Evolutionary conservation across 306 rosid species (phyloP), one percentile per base, ranked within the genome.

Genomic region (Medicago arabica): DNA sequence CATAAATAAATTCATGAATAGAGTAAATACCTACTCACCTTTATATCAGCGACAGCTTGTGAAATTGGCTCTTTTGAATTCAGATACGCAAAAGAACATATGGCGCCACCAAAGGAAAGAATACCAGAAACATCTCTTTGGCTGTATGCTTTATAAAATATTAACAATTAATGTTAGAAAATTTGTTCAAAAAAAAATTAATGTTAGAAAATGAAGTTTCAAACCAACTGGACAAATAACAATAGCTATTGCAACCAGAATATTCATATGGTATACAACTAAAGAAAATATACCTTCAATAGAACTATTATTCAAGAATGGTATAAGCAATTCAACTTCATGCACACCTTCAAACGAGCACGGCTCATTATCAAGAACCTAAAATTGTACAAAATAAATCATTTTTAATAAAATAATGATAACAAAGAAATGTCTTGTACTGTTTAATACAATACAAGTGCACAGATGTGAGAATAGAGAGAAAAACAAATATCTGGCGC

Each of bases 41-140:
- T 95, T 76, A 95, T 80, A 74, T 95, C 92, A 49, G 80, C 64
- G 77, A 92, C 66, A 39, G 93, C 98, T 83, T 88, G 91, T 77
- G 90, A 88, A 75, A 85, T 73, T 69, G 97, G 87, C 84, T 92
- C 98, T 82, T 87, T 90, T 9, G 88, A 75, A 82, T 87, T 89
- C 79, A 90, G 75, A 78, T 87, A 92, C 28, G 97, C 97, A 85
- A 87, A 90, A 68, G 97, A 95, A 85, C 97, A 90, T 54, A 95
- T 78, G 0, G 83, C 84, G 41, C 98, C 97, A 34, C 91, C 81
- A 28, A 90, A 84, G 66, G 81, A 82, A 79, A 92, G 82, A 81
- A 90, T 67, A 67, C 97, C 98, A 63, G 76, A 79, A 47, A 87
- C 87, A 43, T 87, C 91, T 53, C 79, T 86, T 84, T 78, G 89